Conservation (phyloP, 805 yeast genomes). For the Candida methanosorbosa region DNA sequence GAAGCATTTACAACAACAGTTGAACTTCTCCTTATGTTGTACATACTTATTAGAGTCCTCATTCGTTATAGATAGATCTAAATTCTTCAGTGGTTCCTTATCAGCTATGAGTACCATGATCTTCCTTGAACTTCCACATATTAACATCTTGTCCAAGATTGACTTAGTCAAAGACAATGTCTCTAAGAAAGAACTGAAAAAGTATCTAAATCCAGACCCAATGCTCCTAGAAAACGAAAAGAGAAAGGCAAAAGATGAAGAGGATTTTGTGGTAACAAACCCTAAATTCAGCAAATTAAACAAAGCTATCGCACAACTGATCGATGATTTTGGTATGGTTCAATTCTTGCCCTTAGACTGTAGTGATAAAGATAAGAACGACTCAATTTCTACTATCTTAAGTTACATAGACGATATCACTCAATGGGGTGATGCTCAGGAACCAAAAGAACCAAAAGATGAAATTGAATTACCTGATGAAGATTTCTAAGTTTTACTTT, state of each 20-base stretch:
- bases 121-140: slow-evolving; percentile 87
- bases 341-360: slow-evolving; percentile 87
- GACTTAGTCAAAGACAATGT: slow-evolving; percentile 79
- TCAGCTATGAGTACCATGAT: slow-evolving; percentile 99
- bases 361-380: slow-evolving; percentile 47
- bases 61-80: slow-evolving; percentile 81
- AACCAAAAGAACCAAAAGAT: slow-evolving; percentile 92
- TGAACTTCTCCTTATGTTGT: slow-evolving; percentile 87
- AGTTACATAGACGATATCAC: slow-evolving; percentile 95
- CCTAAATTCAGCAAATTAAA: slow-evolving; percentile 65
- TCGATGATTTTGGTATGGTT: slow-evolving; percentile 98
- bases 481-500: slow-evolving; percentile 15
- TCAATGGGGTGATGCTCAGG: slow-evolving; percentile 95
- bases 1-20: slow-evolving; percentile 67
- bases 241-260: slow-evolving; percentile 27
- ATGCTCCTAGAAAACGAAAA: slow-evolving; percentile 49
- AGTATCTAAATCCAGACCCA: slow-evolving; percentile 90
- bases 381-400: slow-evolving; percentile 72
- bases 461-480: slow-evolving; percentile 58
- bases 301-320: slow-evolving; percentile 76
- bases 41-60: slow-evolving; percentile 91
- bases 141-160: slow-evolving; percentile 78
- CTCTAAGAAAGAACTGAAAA: slow-evolving; percentile 67
- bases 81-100: slow-evolving; percentile 91
- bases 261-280: slow-evolving; percentile 21